phyloP scores from a whole-genome alignment of 495 filamentous ascomycete genomes.

The Penicillium bialowiezense region DNA sequence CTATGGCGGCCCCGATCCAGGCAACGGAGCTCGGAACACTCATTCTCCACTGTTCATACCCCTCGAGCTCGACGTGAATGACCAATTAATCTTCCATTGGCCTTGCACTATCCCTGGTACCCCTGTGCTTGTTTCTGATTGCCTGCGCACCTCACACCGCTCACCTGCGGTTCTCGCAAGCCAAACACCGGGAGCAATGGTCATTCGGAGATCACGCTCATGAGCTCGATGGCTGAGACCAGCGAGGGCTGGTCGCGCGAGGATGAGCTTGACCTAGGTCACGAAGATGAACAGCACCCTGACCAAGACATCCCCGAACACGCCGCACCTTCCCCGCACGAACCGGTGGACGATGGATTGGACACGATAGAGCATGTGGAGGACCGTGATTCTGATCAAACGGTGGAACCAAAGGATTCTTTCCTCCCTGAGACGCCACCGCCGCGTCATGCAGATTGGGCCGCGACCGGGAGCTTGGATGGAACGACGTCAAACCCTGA shows the following conservation, averaged over 20 bases:
- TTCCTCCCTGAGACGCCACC: conserved; percentile 23
- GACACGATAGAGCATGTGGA: conserved; percentile 24
- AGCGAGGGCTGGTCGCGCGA: conserved; percentile 43
- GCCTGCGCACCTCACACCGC: neutral
- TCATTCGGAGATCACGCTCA: conserved; percentile 42
- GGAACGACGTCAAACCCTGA: conserved; percentile 71
- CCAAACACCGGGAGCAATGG: conserved; percentile 36
- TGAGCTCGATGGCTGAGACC: conserved; percentile 52
- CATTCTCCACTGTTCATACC: conserved; percentile 26
- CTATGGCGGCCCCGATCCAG: conserved; percentile 22
- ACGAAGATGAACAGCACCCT: conserved; percentile 26
- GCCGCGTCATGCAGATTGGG: conserved; percentile 18
- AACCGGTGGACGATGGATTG: conserved; percentile 27
- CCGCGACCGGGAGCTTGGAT: conserved; percentile 37
- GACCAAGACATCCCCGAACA: conserved; percentile 24
- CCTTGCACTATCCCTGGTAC: neutral
- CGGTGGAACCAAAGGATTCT: conserved; percentile 9
- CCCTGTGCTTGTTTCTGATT: neutral
- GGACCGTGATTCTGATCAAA: conserved; percentile 22
- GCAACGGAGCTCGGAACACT: conserved; percentile 18
- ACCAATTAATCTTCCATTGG: neutral
- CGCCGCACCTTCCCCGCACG: conserved; percentile 14
- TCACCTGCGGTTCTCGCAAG: conserved; percentile 11
- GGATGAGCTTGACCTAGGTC: conserved; percentile 48
- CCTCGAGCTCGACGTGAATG: conserved; percentile 17